Evolutionary conservation across 192 early-diverging fungal species (phyloP), one percentile per base, ranked within the genome.

Genomic region (Coemansia aciculifera): DNA sequence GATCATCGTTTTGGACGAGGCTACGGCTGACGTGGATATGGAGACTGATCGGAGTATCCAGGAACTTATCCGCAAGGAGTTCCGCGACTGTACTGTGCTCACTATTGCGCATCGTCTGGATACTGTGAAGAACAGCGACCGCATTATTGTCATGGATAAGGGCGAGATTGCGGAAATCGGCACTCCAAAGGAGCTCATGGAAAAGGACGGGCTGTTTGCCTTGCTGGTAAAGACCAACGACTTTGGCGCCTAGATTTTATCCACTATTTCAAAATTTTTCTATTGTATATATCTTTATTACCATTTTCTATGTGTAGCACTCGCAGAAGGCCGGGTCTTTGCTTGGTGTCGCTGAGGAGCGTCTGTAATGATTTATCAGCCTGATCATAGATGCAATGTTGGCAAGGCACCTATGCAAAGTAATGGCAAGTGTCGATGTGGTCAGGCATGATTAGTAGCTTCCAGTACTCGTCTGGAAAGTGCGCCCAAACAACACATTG

Each of bases 51-150:
- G 54, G 21, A 40, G 15, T 7, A 69, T 78, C 27, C 75, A 78
- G 40, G 56, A 52, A 23, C 63, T 73, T 15, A 84, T 90, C 31
- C 78, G 81, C 5, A 75, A 69, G 7, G 73, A 88, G 59, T 89
- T 90, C 70, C 59, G 43, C 1, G 60, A 83, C 52, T 51, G 67
- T 32, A 77, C 75, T 4, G 79, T 91, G 8, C 67, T 90, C 23
- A 88, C 88, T 10, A 90, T 91, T 66, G 90, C 89, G 2, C 90
- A 95, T 75, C 87, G 92, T 32, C 72, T 91, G 40, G 89, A 91
- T 56, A 91, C 90, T 2, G 83, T 88, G 0, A 73, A 86, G 40
- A 80, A 88, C 67, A 89, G 86, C 63, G 91, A 93, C 63, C 79
- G 85, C 56, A 86, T 94, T 69, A 62, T 93, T 37, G 92, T 94